Evolutionary conservation across 495 filamentous ascomycete genomes (phyloP).

Genomic region (Amniculicola lignicola): DNA sequence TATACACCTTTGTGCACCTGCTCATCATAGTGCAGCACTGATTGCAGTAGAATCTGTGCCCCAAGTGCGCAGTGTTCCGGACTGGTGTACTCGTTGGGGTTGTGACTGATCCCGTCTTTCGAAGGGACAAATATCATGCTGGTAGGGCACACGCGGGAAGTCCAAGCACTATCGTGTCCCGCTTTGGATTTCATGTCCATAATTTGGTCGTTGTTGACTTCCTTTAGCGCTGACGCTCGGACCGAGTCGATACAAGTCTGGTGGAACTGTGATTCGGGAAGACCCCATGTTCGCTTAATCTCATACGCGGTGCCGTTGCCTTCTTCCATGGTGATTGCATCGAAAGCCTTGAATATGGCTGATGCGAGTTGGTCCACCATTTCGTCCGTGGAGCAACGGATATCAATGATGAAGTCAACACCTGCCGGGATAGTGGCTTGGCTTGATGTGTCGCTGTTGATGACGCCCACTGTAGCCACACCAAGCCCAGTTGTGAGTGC

Average conservation of each 20-base stretch:
- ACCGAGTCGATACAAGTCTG: conserved; percentile 24
- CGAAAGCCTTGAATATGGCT: conserved; percentile 21
- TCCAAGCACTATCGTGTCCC: conserved; percentile 32
- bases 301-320: conserved; percentile 17
- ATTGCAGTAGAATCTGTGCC: conserved; percentile 26
- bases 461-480: conserved; percentile 32
- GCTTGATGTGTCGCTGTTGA: conserved; percentile 25
- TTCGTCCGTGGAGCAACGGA: conserved; percentile 28
- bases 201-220: conserved; percentile 18
- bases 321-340: conserved; percentile 18
- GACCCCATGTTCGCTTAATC: conserved; percentile 27
- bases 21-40: conserved; percentile 31
- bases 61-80: conserved; percentile 32
- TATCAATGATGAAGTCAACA: conserved; percentile 30
- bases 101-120: conserved; percentile 32
- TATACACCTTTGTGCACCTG: conserved; percentile 9
- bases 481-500: conserved; percentile 24
- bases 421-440: conserved; percentile 31
- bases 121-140: conserved; percentile 34
- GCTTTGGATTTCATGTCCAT: conserved; percentile 29
- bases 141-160: conserved; percentile 27
- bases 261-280: conserved; percentile 31
- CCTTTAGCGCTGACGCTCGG: conserved; percentile 15
- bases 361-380: conserved; percentile 20
- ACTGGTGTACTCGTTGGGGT: conserved; percentile 34